These are phyloP conservation scores for Aspergillus affinis DNA, from an alignment of 495 filamentous ascomycete species.

Conservation along the genomic window DNA sequence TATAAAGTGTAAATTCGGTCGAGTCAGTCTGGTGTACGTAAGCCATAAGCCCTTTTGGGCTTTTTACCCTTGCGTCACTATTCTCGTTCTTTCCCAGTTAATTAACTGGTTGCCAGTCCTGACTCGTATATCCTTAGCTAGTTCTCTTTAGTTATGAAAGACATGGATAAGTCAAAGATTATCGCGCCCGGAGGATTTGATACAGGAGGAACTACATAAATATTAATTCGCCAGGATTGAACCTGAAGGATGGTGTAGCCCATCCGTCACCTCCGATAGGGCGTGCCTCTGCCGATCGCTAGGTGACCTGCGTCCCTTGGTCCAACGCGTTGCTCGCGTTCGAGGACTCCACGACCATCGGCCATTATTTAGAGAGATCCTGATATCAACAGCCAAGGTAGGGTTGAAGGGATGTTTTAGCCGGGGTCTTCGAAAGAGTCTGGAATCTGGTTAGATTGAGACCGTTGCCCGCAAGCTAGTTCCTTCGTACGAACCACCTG, in stretches of 20 bases:
- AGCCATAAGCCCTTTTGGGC: not conserved
- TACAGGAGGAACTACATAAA: too few relatives aligned
- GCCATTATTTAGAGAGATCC: not conserved
- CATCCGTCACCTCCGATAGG: not conserved
- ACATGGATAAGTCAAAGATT: not conserved
- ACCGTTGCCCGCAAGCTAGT: too few relatives aligned
- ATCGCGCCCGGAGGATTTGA: not conserved
- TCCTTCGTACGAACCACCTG: too few relatives aligned
- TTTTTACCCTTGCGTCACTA: not conserved
- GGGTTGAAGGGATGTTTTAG: not conserved
- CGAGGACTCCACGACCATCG: too few relatives aligned
- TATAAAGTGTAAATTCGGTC: not conserved
- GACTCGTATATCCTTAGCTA: not conserved
- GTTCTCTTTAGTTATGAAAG: not conserved
- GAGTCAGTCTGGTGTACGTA: not conserved
- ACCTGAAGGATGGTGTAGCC: not conserved
- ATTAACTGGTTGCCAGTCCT: not conserved
- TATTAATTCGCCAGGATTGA: not conserved
- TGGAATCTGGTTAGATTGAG: not conserved
- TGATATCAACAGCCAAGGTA: not conserved
- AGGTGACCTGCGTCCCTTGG: not conserved
- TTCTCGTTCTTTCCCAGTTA: not conserved
- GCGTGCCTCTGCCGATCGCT: not conserved
- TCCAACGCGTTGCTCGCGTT: not conserved
- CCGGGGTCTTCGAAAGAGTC: not conserved